Evolutionary conservation across 164 flowering plant species (phyloP).

Genomic region (Stephania cephalantha): DNA sequence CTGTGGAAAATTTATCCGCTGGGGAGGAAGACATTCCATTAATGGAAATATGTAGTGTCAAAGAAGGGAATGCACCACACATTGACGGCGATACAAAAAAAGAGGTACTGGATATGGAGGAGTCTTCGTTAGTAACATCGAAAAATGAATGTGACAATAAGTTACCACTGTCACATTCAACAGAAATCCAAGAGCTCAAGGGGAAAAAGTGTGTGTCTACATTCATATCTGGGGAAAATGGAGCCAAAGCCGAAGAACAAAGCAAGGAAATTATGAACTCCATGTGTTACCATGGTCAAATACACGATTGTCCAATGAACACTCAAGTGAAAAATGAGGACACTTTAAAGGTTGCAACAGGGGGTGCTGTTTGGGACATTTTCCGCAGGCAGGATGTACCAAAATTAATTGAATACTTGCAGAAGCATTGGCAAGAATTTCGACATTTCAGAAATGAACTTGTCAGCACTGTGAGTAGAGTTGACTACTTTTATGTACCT

Average conservation of each 20-base stretch:
- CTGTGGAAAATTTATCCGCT: constrained; percentile 1
- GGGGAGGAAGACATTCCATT: constrained; percentile 7
- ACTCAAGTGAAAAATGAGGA: neutral
- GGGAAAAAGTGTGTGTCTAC: constrained; percentile 3
- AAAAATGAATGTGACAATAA: neutral
- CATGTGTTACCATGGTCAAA: constrained; percentile 3
- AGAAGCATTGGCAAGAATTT: constrained; percentile 59
- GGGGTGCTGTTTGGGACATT: constrained; percentile 88
- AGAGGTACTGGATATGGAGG: neutral
- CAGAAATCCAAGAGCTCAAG: neutral
- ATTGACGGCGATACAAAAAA: neutral
- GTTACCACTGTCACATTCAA: constrained; percentile 7
- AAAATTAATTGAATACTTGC: constrained; percentile 46
- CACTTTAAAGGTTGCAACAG: constrained; percentile 21
- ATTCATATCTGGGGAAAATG: constrained; percentile 12
- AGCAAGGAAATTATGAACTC: neutral
- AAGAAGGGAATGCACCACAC: neutral
- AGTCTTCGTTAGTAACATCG: neutral
- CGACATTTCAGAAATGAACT: constrained; percentile 47
- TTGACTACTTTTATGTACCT: neutral
- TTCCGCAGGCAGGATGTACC: constrained; percentile 83
- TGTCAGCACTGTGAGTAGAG: constrained; percentile 41
- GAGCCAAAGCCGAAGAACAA: constrained; percentile 6
- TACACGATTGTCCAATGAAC: too few species aligned
- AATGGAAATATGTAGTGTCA: neutral